A percentile compares a stretch with the other conserved stretches of the same genome.
These are phyloP conservation scores for Monosporascus sp. DNA, from an alignment of 2,329 filamentous ascomycete genomes.

Conservation along the genomic window DNA sequence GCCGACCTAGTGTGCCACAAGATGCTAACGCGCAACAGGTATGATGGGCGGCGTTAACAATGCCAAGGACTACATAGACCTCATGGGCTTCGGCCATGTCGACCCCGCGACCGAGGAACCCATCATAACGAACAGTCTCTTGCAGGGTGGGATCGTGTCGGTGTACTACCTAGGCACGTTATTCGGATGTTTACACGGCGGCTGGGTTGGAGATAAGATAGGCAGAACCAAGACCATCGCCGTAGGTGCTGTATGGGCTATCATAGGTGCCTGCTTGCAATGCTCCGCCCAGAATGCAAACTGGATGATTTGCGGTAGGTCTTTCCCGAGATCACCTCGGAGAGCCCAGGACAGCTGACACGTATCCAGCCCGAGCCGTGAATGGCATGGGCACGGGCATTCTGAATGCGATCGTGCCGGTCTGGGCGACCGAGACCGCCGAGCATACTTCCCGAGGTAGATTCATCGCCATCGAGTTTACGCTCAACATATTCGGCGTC, in stretches of 20 bases:
- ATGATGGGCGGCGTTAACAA: conserved; percentile 63
- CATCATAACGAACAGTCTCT: conserved; percentile 51
- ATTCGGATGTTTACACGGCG: conserved; percentile 57
- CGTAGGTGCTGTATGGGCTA: conserved; percentile 50
- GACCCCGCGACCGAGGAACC: conserved; percentile 40
- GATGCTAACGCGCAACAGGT: conserved; percentile 6
- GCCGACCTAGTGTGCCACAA: too few relatives aligned
- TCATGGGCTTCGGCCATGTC: conserved; percentile 61
- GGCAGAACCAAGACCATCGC: conserved; percentile 61
- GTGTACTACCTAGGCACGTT: conserved; percentile 55
- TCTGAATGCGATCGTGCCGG: conserved; percentile 64
- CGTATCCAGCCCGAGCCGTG: conserved; percentile 43
- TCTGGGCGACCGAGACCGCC: conserved; percentile 66
- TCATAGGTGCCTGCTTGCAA: conserved; percentile 59
- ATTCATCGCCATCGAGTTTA: conserved; percentile 68
- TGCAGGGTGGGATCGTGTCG: conserved; percentile 58
- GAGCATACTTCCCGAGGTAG: conserved; percentile 63
- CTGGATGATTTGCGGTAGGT: conserved; percentile 64
- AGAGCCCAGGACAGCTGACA: conserved; percentile 1
- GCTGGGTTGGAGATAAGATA: conserved; percentile 57
- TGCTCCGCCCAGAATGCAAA: conserved; percentile 58
- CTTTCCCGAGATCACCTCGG: background rate
- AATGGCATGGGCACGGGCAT: conserved; percentile 66
- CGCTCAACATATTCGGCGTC: conserved; percentile 66
- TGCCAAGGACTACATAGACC: conserved; percentile 55